phyloP scores from a whole-genome alignment of 768 basidiomycete species.

The Lanmaoa pseudosensibilis region DNA sequence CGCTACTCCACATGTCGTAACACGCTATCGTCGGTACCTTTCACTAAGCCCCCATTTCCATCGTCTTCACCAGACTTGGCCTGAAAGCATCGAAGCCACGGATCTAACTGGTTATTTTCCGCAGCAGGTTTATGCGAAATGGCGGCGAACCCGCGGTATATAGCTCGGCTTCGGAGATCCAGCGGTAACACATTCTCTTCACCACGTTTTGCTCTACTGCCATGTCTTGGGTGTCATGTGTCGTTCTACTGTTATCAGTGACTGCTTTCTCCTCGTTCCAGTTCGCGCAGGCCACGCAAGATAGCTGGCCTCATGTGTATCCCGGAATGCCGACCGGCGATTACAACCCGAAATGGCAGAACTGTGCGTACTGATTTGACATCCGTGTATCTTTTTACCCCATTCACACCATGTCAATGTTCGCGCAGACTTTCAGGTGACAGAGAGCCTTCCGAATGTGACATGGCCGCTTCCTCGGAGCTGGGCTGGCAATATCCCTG shows the following conservation, averaged over 20 bases:
- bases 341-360: constrained; percentile 59
- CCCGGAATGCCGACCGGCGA: constrained; percentile 44
- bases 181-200: too few relatives aligned
- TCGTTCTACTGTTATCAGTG: not conserved
- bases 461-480: constrained; percentile 48
- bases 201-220: not conserved
- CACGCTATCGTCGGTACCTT: too few relatives aligned
- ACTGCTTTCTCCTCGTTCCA: not conserved
- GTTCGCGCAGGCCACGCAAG: not conserved
- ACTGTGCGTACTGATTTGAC: constrained; percentile 41
- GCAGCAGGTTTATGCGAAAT: too few relatives aligned
- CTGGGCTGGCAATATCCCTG: constrained; percentile 57
- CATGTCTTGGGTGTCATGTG: not conserved
- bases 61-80: too few relatives aligned
- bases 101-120: too few relatives aligned
- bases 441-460: constrained; percentile 53
- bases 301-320: constrained; percentile 40
- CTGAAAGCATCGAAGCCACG: too few relatives aligned
- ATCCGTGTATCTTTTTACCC: not conserved
- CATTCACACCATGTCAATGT: not conserved
- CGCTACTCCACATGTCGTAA: too few relatives aligned
- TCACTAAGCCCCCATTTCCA: too few relatives aligned
- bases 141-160: too few relatives aligned
- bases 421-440: constrained; percentile 57
- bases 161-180: too few relatives aligned